Conservation (phyloP, 257 asterid genomes). For the Solanum chiquidenum region DNA sequence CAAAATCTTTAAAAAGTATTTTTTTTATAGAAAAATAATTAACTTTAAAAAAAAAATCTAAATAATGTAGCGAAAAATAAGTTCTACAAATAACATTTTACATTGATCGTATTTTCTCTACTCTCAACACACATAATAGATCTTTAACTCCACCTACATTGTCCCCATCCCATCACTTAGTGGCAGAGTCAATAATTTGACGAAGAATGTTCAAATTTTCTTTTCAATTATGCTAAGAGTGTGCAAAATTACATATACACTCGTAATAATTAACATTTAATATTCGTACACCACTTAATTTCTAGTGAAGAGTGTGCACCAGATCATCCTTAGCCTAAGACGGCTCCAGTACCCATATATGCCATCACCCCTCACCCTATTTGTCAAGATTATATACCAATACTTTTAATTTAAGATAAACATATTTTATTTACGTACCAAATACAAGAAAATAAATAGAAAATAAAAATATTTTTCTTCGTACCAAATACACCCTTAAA, state of each 20-base stretch:
- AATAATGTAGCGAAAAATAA: background rate
- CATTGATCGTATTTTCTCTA: background rate
- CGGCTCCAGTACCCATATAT: background rate
- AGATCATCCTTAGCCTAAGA: background rate
- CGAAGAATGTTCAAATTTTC: no score
- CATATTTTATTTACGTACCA: background rate
- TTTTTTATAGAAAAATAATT: background rate
- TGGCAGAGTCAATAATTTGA: background rate
- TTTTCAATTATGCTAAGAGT: no score
- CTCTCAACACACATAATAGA: background rate
- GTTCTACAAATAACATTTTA: background rate
- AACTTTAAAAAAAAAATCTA: no score
- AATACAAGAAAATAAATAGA: background rate
- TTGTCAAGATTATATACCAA: no score
- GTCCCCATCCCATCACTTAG: background rate
- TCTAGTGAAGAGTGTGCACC: background rate
- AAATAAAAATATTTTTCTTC: no score
- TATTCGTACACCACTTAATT: no score
- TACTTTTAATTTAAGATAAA: background rate
- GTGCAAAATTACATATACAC: no score
- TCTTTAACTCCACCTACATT: background rate
- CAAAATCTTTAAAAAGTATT: background rate
- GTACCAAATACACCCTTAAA: background rate
- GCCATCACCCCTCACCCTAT: background rate
- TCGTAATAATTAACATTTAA: no score